Evolutionary conservation across 1,284 basidiomycete genomes (phyloP).

Genomic region (Somion occarium): DNA sequence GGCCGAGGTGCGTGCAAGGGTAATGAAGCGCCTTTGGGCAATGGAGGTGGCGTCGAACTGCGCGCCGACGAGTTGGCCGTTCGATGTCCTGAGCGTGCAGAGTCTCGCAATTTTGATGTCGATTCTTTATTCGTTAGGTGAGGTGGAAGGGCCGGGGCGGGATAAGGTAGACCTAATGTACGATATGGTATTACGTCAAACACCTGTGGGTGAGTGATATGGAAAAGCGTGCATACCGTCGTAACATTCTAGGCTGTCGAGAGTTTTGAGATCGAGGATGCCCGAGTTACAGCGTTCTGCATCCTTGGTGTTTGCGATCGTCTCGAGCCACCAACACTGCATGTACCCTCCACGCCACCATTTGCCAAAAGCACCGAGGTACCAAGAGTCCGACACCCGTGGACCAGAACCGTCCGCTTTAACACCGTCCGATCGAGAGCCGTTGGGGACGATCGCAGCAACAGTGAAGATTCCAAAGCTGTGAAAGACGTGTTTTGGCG

Average conservation of each 20-base stretch:
- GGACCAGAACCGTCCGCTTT: constrained; percentile 35
- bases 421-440: constrained; percentile 22
- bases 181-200: background rate
- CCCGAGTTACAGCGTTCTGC: constrained; percentile 72
- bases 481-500: constrained; percentile 86
- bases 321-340: constrained; percentile 66
- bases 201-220: background rate
- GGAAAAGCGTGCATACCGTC: constrained; percentile 38
- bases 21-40: constrained; percentile 76
- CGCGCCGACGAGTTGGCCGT: constrained; percentile 33
- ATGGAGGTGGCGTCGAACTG: constrained; percentile 69
- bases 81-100: constrained; percentile 48
- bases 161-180: constrained; percentile 43
- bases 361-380: constrained; percentile 80
- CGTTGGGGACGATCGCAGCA: constrained; percentile 63
- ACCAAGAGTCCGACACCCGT: constrained; percentile 74
- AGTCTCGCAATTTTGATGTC: constrained; percentile 51
- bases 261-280: constrained; percentile 62
- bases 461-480: constrained; percentile 84
- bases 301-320: constrained; percentile 58
- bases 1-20: constrained; percentile 60
- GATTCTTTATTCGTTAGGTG: constrained; percentile 33
- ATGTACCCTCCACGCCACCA: constrained; percentile 81
- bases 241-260: constrained; percentile 60
- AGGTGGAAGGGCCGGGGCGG: constrained; percentile 15